phyloP scores from a whole-genome alignment of 2,329 filamentous ascomycete genomes.

The Helminthosporium solani region DNA sequence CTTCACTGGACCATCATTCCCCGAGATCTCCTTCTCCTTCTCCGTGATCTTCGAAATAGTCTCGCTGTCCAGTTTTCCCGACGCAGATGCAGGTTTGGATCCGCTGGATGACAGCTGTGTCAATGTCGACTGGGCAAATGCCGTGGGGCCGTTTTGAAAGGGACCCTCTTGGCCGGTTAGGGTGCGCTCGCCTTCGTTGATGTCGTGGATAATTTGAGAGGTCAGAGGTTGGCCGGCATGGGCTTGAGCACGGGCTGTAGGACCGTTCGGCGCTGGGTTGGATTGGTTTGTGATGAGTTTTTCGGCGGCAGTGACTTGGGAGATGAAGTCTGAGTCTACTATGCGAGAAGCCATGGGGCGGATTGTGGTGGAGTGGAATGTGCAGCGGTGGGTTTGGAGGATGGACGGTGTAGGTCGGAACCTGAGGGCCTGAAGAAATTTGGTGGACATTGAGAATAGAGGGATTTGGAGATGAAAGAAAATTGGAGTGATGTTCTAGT shows the following conservation, averaged over 20 bases:
- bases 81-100: slow-evolving; percentile 5
- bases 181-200: slow-evolving; percentile 46
- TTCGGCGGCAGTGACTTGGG: slow-evolving; percentile 45
- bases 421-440: slow-evolving; percentile 14
- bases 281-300: slow-evolving; percentile 42
- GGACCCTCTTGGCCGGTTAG: slow-evolving; percentile 39
- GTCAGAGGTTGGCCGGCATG: slow-evolving; percentile 38
- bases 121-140: slow-evolving; percentile 39
- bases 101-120: not conserved
- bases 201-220: slow-evolving; percentile 41
- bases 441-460: slow-evolving; percentile 8
- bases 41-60: slow-evolving; percentile 33
- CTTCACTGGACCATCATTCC: slow-evolving; percentile 17
- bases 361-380: slow-evolving; percentile 17
- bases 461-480: not conserved
- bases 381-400: slow-evolving; percentile 8
- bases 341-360: slow-evolving; percentile 14
- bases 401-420: slow-evolving; percentile 12
- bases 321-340: slow-evolving; percentile 44
- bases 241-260: slow-evolving; percentile 46
- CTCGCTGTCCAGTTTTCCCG: slow-evolving; percentile 25
- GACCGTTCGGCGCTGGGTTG: slow-evolving; percentile 40
- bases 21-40: slow-evolving; percentile 32
- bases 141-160: slow-evolving; percentile 43
- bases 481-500: not conserved